Evolutionary conservation across 2,329 filamentous ascomycete genomes (phyloP).

Genomic region (Colletotrichum kahawae): DNA sequence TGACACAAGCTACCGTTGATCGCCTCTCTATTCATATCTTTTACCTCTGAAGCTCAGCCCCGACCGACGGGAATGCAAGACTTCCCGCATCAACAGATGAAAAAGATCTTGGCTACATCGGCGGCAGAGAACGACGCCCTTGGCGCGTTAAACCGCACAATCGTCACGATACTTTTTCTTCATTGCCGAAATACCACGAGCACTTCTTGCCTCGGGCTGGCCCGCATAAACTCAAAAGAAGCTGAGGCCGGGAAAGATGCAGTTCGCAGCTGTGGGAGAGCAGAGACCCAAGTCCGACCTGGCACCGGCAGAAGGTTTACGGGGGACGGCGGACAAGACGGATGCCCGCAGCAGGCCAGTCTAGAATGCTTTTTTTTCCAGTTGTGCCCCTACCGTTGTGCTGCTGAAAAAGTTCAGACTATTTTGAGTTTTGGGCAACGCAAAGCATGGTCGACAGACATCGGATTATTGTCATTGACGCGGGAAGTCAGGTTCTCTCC

Average conservation of each 20-base stretch:
- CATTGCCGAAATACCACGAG: neutral
- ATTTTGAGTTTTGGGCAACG: conserved; percentile 7
- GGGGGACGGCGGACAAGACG: neutral
- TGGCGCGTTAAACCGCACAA: neutral
- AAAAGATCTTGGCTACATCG: neutral
- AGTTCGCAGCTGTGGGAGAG: neutral
- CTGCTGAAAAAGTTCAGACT: conserved; percentile 14
- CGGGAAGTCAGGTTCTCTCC: neutral
- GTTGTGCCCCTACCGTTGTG: neutral
- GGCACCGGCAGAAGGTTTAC: neutral
- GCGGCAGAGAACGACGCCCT: neutral
- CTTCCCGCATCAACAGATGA: neutral
- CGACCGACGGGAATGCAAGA: neutral
- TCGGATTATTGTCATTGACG: conserved; percentile 12
- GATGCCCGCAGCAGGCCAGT: neutral
- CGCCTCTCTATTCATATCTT: neutral
- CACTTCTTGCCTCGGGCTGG: neutral
- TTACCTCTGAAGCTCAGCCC: neutral
- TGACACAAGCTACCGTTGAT: neutral
- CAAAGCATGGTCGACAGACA: neutral
- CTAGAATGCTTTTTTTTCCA: neutral
- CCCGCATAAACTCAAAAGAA: conserved; percentile 10
- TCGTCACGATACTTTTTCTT: neutral
- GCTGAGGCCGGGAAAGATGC: neutral
- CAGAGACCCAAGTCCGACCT: neutral